Evolutionary conservation across 2,329 filamentous ascomycete genomes (phyloP), one percentile per base, ranked within the genome.

Genomic region (Botrytis deweyae): DNA sequence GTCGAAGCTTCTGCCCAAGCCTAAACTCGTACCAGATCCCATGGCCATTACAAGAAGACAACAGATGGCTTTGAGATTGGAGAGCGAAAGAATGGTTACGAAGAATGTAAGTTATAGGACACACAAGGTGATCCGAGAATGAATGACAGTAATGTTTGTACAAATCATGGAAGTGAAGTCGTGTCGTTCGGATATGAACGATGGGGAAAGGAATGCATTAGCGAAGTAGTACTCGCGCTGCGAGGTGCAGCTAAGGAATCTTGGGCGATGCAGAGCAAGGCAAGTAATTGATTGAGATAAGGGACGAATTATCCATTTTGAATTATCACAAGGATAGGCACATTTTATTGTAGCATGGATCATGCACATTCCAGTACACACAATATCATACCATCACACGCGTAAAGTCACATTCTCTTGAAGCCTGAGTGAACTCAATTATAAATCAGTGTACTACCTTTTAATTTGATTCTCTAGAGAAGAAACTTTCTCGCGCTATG

Each of bases 401-500:
- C 36, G 55, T 55, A 16, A n/a, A 58, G 25, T 68, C 49, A 58
- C 65, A 40, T 29, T 29, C 25, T 18, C 46, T 22, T 14, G 6
- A 22, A 29, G 29, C 33, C 12, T 36, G 7, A 55, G 46, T 22
- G 52, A 52, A 49, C 4, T 71, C 40, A 55, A 73, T 64, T 72
- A 68, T 65, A 74, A 68, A 69, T 67, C 66, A 62, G 73, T 78
- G 75, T 77, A 74, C 72, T 76, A 75, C 75, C 70, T 75, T 65
- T 75, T 78, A 62, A 78, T 76, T 76, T 78, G 73, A 76, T 68
- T 68, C 65, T 68, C 46, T 68, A 68, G 65, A 68, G 65, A 68
- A 68, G 68, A 78, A 78, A 75, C 65, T 75, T 76, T 72, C 74
- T 74, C 72, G 70, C 67, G 74, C 74, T 76, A 72, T 67, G 73